A percentile compares a stretch with the other conserved stretches of the same genome.
These are phyloP conservation scores for Trichomonascaceae sp. DNA, from an alignment of 1,139 yeast species.

Conservation along the genomic window DNA sequence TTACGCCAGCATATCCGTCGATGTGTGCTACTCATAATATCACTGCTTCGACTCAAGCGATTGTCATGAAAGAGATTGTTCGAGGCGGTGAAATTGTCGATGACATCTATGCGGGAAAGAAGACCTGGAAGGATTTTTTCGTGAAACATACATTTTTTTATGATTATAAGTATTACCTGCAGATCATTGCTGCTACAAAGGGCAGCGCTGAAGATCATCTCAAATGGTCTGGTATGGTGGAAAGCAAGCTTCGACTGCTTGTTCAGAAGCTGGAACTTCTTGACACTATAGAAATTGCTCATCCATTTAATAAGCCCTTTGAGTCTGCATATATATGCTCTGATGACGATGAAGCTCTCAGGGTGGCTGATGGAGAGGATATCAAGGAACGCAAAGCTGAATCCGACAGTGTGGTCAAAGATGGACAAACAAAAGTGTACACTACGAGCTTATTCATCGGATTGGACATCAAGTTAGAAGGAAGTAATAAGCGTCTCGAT, in stretches of 20 bases:
- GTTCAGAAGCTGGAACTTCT: conserved; percentile 76
- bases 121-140: conserved; percentile 70
- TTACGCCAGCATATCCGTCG: conserved; percentile 97
- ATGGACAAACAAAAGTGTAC: conserved; percentile 39
- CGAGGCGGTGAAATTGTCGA: conserved; percentile 69
- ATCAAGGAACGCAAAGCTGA: conserved; percentile 31
- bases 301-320: conserved; percentile 82
- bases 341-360: conserved; percentile 48
- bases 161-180: conserved; percentile 77
- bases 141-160: conserved; percentile 75
- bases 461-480: conserved; percentile 53
- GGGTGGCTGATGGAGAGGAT: conserved; percentile 44
- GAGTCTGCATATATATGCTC: conserved; percentile 49
- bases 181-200: conserved; percentile 71
- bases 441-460: conserved; percentile 79
- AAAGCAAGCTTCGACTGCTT: conserved; percentile 72
- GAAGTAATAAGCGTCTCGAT: conserved; percentile 53
- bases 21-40: conserved; percentile 99
- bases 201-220: conserved; percentile 72
- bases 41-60: conserved; percentile 75
- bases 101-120: conserved; percentile 59
- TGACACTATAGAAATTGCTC: conserved; percentile 74
- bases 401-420: conserved; percentile 12
- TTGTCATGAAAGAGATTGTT: conserved; percentile 66
- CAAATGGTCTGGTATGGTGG: conserved; percentile 90